phyloP scores from a whole-genome alignment of 2,329 filamentous ascomycete species.

The Cordyceps javanica region DNA sequence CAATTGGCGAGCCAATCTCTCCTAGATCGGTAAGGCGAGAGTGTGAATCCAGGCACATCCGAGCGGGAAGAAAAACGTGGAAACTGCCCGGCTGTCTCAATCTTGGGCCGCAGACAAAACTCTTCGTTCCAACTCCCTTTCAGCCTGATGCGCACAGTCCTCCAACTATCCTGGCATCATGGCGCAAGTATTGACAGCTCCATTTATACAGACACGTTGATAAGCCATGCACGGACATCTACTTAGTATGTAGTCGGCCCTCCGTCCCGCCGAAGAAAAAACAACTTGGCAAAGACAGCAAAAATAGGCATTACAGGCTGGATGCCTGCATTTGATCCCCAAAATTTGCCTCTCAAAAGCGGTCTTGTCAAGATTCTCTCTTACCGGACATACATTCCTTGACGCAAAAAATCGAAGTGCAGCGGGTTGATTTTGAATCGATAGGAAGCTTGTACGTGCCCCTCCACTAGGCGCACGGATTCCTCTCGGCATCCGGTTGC shows the following conservation, averaged over 20 bases:
- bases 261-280: background rate
- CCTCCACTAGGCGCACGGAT: background rate
- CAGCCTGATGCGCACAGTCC: constrained; percentile 3
- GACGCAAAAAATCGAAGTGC: background rate
- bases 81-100: background rate
- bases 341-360: background rate
- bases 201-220: background rate
- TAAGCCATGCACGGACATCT: background rate
- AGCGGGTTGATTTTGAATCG: background rate
- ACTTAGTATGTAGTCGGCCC: too few relatives aligned
- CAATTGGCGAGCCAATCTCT: background rate
- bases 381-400: background rate
- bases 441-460: background rate
- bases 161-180: background rate
- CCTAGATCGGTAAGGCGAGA: background rate
- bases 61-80: constrained; percentile 1
- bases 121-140: background rate
- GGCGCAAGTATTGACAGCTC: background rate
- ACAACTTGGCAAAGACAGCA: too few relatives aligned
- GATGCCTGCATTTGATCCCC: background rate
- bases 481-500: too few relatives aligned
- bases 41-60: background rate
- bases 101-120: background rate
- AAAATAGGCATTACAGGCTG: background rate
- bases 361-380: background rate